Percentiles rank a stretch among this genome's conserved stretches.
phyloP scores from a whole-genome alignment of 1,284 basidiomycete species.

The Ceratobasidium theobromae region DNA sequence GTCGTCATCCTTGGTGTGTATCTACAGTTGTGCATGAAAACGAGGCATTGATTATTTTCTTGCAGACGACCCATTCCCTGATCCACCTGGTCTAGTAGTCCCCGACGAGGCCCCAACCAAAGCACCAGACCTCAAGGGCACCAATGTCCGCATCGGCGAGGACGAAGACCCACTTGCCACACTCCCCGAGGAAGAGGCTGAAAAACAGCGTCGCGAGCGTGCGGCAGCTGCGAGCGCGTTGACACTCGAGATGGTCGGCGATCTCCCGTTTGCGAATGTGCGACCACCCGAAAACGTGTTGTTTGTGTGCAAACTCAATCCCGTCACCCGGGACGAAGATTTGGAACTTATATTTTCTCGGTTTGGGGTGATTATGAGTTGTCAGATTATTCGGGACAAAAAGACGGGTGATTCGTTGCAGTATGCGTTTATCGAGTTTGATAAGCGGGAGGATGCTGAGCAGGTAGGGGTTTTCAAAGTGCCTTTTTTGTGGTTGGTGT shows the following conservation, averaged over 20 bases:
- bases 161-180: slow-evolving; percentile 83
- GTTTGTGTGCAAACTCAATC: slow-evolving; percentile 98
- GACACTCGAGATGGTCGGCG: slow-evolving; percentile 99
- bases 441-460: slow-evolving; percentile 88
- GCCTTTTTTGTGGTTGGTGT: too few relatives aligned
- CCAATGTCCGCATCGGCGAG: slow-evolving; percentile 79
- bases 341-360: slow-evolving; percentile 96
- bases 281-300: slow-evolving; percentile 97
- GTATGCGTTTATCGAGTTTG: slow-evolving; percentile 99
- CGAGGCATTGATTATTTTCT: slow-evolving; percentile 21
- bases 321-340: slow-evolving; percentile 93
- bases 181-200: slow-evolving; percentile 80
- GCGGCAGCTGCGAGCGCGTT: slow-evolving; percentile 91
- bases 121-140: slow-evolving; percentile 68
- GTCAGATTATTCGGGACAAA: slow-evolving; percentile 95
- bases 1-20: slow-evolving; percentile 84
- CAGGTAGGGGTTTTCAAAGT: slow-evolving; percentile 57
- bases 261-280: slow-evolving; percentile 96
- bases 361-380: slow-evolving; percentile 94
- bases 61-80: slow-evolving; percentile 91
- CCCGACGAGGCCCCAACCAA: slow-evolving; percentile 76
- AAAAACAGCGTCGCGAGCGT: slow-evolving; percentile 73
- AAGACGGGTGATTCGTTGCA: slow-evolving; percentile 94
- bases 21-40: not conserved
- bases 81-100: slow-evolving; percentile 72